Percentiles rank a stretch among this genome's conserved stretches.
phyloP scores from a whole-genome alignment of 2,329 filamentous ascomycete genomes.

The Pseudogymnoascus sp. region DNA sequence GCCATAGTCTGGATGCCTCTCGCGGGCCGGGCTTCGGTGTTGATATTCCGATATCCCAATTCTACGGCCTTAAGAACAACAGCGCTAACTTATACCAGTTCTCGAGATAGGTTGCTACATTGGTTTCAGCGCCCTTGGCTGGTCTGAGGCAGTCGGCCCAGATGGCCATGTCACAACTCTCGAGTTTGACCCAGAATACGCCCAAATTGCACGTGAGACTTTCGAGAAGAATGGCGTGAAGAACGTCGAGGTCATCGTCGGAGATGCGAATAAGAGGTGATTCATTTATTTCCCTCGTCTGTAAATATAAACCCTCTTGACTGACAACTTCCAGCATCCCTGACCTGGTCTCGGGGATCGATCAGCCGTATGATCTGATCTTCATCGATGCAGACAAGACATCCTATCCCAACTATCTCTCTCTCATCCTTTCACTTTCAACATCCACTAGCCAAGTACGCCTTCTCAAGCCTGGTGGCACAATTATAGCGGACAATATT shows the following conservation, averaged over 20 bases:
- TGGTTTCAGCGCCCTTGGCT: slow-evolving; percentile 23
- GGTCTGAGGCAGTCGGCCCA: slow-evolving; percentile 21
- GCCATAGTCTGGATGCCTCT: background rate
- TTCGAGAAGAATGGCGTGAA: slow-evolving; percentile 34
- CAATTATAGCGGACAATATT: slow-evolving; percentile 50
- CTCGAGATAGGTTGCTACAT: slow-evolving; percentile 26
- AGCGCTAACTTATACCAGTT: slow-evolving; percentile 16
- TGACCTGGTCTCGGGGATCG: slow-evolving; percentile 13
- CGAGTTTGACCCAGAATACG: slow-evolving; percentile 40
- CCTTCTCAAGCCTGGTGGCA: slow-evolving; percentile 41
- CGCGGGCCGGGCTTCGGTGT: background rate
- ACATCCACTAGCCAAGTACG: slow-evolving; percentile 28
- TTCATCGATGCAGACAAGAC: slow-evolving; percentile 49
- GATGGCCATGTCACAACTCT: slow-evolving; percentile 32
- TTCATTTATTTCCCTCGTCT: slow-evolving; percentile 16
- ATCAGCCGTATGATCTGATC: slow-evolving; percentile 44
- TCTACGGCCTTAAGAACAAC: background rate
- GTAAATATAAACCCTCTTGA: background rate
- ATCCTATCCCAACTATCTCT: slow-evolving; percentile 43
- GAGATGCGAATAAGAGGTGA: slow-evolving; percentile 41
- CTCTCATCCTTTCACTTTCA: slow-evolving; percentile 39
- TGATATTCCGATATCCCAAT: background rate
- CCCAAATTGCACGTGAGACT: slow-evolving; percentile 33
- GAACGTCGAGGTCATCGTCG: slow-evolving; percentile 42
- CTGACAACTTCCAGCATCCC: slow-evolving; percentile 12